Percentiles rank a stretch among this genome's conserved stretches.
Conservation (phyloP, 441 rosid species). For the Populus hybrid region DNA sequence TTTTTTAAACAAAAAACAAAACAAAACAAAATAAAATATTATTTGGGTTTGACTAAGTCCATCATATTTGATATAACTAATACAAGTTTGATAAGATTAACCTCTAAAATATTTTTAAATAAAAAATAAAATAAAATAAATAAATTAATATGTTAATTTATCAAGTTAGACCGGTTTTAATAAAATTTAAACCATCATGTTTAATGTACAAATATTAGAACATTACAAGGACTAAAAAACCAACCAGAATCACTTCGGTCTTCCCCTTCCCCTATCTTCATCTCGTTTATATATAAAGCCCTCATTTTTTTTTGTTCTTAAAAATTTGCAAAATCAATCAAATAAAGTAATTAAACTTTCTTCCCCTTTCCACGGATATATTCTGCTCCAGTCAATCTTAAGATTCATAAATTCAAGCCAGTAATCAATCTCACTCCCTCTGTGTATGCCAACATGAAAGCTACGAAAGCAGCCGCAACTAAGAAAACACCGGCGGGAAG, state of each 20-base stretch:
- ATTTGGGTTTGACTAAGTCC: background rate
- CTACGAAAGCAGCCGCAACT: conserved; percentile 27
- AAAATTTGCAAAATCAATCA: background rate
- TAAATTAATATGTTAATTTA: no score
- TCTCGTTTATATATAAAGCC: background rate
- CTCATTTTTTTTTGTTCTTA: background rate
- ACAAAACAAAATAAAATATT: no score
- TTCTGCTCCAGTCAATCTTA: background rate
- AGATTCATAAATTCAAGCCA: background rate
- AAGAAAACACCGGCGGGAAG: conserved; percentile 36
- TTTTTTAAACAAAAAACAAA: no score
- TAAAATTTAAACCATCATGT: background rate
- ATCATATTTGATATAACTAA: no score
- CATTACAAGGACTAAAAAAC: background rate
- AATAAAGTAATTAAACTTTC: background rate
- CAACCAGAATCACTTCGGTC: background rate
- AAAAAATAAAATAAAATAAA: no score
- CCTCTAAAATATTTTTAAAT: no score
- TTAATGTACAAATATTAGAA: background rate
- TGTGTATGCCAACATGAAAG: conserved; percentile 29
- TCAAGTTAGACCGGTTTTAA: background rate
- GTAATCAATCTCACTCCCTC: background rate
- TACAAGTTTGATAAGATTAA: background rate
- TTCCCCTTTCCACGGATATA: background rate
- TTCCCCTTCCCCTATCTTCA: background rate